Evolutionary conservation across 2,329 filamentous ascomycete genomes (phyloP).

Genomic region (Colletotrichum lentis): DNA sequence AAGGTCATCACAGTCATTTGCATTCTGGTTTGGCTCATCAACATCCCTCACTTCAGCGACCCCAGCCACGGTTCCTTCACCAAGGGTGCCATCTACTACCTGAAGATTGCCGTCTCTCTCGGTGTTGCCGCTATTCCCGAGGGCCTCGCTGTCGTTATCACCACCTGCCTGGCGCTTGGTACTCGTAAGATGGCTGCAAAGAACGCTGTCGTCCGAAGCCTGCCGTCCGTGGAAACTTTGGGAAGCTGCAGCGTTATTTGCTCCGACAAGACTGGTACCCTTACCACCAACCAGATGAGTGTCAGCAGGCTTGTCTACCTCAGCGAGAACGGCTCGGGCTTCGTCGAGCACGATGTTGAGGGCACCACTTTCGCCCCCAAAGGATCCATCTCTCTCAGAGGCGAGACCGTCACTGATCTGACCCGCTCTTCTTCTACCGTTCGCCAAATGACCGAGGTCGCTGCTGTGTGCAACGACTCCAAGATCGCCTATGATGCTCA

Average conservation of each 20-base stretch:
- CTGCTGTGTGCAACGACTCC: constrained; percentile 87
- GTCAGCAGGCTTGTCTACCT: constrained; percentile 92
- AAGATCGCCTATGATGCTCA: constrained; percentile 83
- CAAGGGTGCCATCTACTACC: constrained; percentile 98
- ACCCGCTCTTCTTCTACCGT: constrained; percentile 78
- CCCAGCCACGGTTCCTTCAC: constrained; percentile 91
- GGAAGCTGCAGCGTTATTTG: constrained; percentile 99
- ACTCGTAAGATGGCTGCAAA: constrained; percentile 99
- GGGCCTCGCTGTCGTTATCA: constrained; percentile 96
- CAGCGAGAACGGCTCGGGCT: constrained; percentile 72
- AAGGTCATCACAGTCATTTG: constrained; percentile 99
- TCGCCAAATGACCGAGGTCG: constrained; percentile 76
- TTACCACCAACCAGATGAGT: constrained; percentile 99
- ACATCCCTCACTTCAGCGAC: constrained; percentile 96
- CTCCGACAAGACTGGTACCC: constrained; percentile 97
- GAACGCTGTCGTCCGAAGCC: constrained; percentile 94
- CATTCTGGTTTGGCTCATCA: constrained; percentile 96
- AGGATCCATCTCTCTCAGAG: constrained; percentile 74
- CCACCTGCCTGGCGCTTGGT: constrained; percentile 94
- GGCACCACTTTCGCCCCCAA: constrained; percentile 91
- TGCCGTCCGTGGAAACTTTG: constrained; percentile 96
- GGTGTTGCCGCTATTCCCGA: constrained; percentile 98
- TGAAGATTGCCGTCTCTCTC: constrained; percentile 98
- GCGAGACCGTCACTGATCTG: constrained; percentile 73
- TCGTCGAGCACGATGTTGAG: constrained; percentile 89